A percentile compares a stretch with the other conserved stretches of the same genome.
These are phyloP conservation scores for Coemansia aciculifera DNA, from an alignment of 192 early-diverging fungal genomes.

Conservation along the genomic window DNA sequence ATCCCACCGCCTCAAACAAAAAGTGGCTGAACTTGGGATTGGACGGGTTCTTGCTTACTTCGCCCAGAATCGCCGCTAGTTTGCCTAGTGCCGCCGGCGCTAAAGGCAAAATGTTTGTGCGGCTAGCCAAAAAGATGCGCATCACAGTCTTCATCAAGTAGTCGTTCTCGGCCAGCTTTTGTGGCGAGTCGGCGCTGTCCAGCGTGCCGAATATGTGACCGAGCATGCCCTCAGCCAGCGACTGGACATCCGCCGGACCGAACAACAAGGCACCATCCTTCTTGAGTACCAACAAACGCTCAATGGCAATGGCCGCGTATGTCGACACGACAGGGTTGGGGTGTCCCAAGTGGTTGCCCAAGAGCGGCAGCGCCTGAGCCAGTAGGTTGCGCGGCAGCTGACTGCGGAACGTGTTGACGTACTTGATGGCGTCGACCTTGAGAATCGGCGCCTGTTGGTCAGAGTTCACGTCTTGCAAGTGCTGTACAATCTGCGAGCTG, in stretches of 20 bases:
- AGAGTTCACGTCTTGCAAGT: slow-evolving; percentile 71
- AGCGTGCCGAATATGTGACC: slow-evolving; percentile 75
- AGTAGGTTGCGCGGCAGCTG: slow-evolving; percentile 87
- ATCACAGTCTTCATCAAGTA: slow-evolving; percentile 92
- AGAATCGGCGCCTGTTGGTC: slow-evolving; percentile 79
- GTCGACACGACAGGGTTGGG: slow-evolving; percentile 83
- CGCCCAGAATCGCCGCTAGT: slow-evolving; percentile 74
- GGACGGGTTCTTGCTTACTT: slow-evolving; percentile 91
- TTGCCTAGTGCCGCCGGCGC: slow-evolving; percentile 72
- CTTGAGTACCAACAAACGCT: slow-evolving; percentile 86
- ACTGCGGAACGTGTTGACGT: slow-evolving; percentile 88
- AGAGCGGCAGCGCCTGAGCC: slow-evolving; percentile 69
- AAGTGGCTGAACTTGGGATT: slow-evolving; percentile 99
- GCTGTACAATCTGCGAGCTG: slow-evolving; percentile 75
- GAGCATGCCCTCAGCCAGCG: slow-evolving; percentile 68
- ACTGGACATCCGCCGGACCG: slow-evolving; percentile 67
- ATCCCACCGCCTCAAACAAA: slow-evolving; percentile 89
- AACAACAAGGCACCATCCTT: slow-evolving; percentile 60
- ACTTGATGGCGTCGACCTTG: slow-evolving; percentile 94
- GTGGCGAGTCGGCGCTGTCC: slow-evolving; percentile 75
- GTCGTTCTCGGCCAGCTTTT: slow-evolving; percentile 95
- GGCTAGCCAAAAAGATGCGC: slow-evolving; percentile 78
- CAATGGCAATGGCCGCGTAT: slow-evolving; percentile 89
- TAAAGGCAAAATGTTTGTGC: slow-evolving; percentile 70
- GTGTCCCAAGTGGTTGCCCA: slow-evolving; percentile 80